phyloP scores from a whole-genome alignment of 2,329 filamentous ascomycete species.

The Ophiostoma montium region DNA sequence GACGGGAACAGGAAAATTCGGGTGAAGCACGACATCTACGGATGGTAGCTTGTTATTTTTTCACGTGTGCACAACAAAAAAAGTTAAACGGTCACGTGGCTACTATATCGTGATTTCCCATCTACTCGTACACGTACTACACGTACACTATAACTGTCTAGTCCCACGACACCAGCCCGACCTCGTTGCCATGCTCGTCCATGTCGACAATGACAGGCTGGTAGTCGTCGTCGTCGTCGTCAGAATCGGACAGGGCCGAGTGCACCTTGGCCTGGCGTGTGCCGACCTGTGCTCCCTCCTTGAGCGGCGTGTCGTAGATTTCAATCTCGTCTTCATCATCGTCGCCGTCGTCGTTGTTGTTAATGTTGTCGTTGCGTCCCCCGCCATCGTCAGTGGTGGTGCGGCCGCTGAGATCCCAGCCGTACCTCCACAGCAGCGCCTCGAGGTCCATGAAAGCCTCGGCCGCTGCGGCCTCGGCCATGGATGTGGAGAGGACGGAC shows the following conservation, averaged over 20 bases:
- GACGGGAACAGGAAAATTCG: background rate
- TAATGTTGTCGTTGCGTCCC: background rate
- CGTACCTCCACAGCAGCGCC: slow-evolving; percentile 30
- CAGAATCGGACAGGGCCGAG: slow-evolving; percentile 7
- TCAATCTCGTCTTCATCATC: slow-evolving; percentile 5
- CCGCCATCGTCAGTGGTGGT: slow-evolving; percentile 26
- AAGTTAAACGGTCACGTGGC: background rate
- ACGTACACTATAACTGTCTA: slow-evolving; percentile 1
- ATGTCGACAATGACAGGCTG: slow-evolving; percentile 38
- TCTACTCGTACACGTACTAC: background rate
- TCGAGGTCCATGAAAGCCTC: slow-evolving; percentile 36
- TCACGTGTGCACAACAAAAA: background rate
- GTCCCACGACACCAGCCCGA: slow-evolving; percentile 36
- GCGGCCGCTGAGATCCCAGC: slow-evolving; percentile 41
- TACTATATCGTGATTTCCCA: too few relatives aligned
- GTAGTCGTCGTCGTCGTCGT: slow-evolving; percentile 26
- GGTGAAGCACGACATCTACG: background rate
- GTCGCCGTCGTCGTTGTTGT: slow-evolving; percentile 18
- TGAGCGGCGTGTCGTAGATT: slow-evolving; percentile 1
- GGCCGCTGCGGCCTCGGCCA: slow-evolving; percentile 33
- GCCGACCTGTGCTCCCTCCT: background rate
- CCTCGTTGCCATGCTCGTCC: slow-evolving; percentile 36
- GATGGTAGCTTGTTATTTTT: slow-evolving; percentile 2
- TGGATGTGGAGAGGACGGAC: slow-evolving; percentile 16
- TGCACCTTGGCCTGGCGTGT: background rate